Base-by-base conservation (phyloP, 345 rosid species). In the Pugionium cornutum region DNA sequence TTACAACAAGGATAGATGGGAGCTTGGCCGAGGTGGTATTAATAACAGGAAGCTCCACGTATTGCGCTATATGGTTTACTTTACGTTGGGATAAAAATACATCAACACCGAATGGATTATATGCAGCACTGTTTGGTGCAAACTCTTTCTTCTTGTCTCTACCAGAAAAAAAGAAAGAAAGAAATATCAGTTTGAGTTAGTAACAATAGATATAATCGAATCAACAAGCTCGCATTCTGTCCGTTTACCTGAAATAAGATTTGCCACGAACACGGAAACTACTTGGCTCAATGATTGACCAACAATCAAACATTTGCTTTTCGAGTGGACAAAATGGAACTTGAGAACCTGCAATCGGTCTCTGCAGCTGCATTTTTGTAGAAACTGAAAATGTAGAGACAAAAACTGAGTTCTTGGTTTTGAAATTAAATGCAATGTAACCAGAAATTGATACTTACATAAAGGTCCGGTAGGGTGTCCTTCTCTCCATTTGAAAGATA, bases 21-120 rank as follows among this genome's bases (percentile, higher is more conserved):
- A 84, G 83, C 75, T 84, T 84, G 39, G 83, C 78, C 10, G 83
- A 76, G 60, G 83, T 59, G 61, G 68, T 74, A 18, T 18, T 18
- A 61, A 73, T 46, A 34, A 64, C 61, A 1, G 98, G 98, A 63
- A 89, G 96, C 62, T 89, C 84, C 48, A 92, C 92, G 73, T 80
- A 82, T 53, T 78, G 86, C 67, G 92, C 89, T 53, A 89, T 75
- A 75, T 92, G 98, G 62, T 83, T 62, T 81, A 92, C 78, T 75
- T 92, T 92, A 75, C 68, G 78, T 48, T 69, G 84, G 27, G 84
- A 80, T 68, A 89, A 69, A 81, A 86, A 92, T 59, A 92, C 82
- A 63, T 92, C 98, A 6, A 88, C 94, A 60, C 96, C 98, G 69
- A 89, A 81, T 54, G 98, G 97, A 84, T 79, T 80, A 78, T 84